Conservation (phyloP, 352 stramenopile genomes). For the Blastocystis sp. region DNA sequence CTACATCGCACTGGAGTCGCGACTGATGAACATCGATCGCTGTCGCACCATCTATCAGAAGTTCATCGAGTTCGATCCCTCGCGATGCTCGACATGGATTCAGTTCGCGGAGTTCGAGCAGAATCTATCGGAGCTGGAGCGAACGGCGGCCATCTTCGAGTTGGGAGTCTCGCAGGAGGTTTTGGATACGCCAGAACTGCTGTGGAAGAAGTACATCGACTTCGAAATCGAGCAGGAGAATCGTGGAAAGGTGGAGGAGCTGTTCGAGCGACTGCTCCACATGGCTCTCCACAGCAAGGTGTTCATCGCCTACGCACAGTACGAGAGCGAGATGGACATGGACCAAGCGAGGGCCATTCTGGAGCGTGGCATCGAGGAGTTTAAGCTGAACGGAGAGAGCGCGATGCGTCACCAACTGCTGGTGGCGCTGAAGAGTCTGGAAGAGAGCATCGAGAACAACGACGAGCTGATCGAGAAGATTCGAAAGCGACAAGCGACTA, state of each 20-base stretch:
- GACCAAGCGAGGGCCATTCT: conserved; percentile 41
- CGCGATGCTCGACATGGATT: conserved; percentile 58
- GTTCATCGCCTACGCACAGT: conserved; percentile 82
- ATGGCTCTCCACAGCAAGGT: conserved; percentile 93
- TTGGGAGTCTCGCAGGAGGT: conserved; percentile 84
- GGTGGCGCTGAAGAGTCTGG: conserved; percentile 60
- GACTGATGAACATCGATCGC: conserved; percentile 90
- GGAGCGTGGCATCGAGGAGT: conserved; percentile 66
- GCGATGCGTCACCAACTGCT: conserved; percentile 64
- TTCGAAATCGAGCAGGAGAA: conserved; percentile 84
- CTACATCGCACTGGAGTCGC: conserved; percentile 89
- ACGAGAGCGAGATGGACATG: conserved; percentile 70
- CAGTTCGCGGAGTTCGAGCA: conserved; percentile 90
- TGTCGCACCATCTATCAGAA: conserved; percentile 76
- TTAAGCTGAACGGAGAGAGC: conserved; percentile 67
- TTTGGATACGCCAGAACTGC: conserved; percentile 94
- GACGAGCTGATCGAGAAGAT: conserved; percentile 86
- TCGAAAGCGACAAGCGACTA: conserved; percentile 82
- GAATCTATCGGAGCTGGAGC: conserved; percentile 85
- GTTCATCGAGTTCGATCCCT: conserved; percentile 72
- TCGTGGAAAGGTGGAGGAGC: conserved; percentile 72
- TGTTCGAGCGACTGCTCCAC: conserved; percentile 92
- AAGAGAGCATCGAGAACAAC: conserved; percentile 72
- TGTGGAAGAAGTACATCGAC: conserved; percentile 98
- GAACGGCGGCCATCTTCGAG: conserved; percentile 87